Base-by-base conservation (phyloP, 192 early-diverging fungal genomes). In the Entophlyctis luteolus region DNA sequence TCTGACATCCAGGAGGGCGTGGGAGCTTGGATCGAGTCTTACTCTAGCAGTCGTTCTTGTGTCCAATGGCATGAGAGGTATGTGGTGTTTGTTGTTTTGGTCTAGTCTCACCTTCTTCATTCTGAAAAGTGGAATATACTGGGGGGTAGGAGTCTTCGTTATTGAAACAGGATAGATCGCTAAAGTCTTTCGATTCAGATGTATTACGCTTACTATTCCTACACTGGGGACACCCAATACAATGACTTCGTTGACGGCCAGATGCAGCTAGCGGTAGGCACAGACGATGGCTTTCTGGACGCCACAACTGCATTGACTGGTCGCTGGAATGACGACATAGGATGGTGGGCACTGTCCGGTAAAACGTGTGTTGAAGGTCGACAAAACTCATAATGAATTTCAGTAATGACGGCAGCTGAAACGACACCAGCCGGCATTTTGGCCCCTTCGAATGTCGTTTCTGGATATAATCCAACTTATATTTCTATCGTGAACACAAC, bases 401-500 rank as follows among this genome's bases (percentile, higher is more conserved):
- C 66, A 23, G 28, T 59, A 3, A 78, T 78, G 59, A 42, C 22
- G 27, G 57, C 68, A 10, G 52, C 68, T 5, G 60, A 63, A 37
- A 33, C 46, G 14, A 49, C 60, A 16, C 27, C 18, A 31, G 31
- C 32, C 23, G 60, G 60, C 16, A 63, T 63, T 48, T 34, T 63
- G 33, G 60, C 60, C 22, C 60, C 60, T 4, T 12, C 6, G 10
- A 49, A 49, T 25, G 16, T 49, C 22, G 5, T n/a, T 20, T 27
- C 14, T 2, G 32, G 32, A 1, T 4, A 25, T 25, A 63, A 63
- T 33, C 60, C 60, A 18, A 49, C 27, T 22, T 70, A 59, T 33
- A n/a, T 77, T 8, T 36, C 35, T 5, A 55, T 77, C 1, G 73
- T 68, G 32, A 20, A 25, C 18, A 63, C 55, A 33, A 80, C 79